A percentile compares a stretch with the other conserved stretches of the same genome.
phyloP scores from a whole-genome alignment of 441 rosid genomes.

The Gossypium schwendimanii region DNA sequence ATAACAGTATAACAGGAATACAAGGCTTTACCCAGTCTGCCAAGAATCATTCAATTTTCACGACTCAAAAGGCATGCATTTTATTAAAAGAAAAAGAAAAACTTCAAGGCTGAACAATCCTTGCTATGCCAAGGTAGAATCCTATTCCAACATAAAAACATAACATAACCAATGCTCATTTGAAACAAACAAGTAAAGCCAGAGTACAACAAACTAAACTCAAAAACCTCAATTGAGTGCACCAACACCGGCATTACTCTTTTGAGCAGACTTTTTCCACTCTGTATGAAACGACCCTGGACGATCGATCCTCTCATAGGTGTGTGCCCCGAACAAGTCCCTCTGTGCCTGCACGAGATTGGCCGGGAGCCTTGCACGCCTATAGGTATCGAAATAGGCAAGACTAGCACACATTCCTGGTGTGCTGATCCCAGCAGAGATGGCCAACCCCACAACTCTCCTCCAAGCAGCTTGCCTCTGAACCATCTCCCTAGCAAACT shows the following conservation, averaged over 20 bases:
- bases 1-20: background rate
- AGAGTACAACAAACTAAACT: background rate
- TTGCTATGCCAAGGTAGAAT: slow-evolving; percentile 35
- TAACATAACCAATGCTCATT: slow-evolving; percentile 18
- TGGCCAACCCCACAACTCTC: slow-evolving; percentile 81
- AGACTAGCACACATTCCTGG: slow-evolving; percentile 97
- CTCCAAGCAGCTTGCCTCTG: slow-evolving; percentile 98
- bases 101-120: slow-evolving; percentile 22
- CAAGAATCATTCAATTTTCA: background rate
- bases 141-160: slow-evolving; percentile 21
- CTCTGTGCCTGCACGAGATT: slow-evolving; percentile 98
- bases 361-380: slow-evolving; percentile 80
- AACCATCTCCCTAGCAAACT: slow-evolving; percentile 90
- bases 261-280: slow-evolving; percentile 76
- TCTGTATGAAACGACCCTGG: slow-evolving; percentile 76
- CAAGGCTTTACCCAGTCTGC: background rate
- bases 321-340: slow-evolving; percentile 93
- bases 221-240: slow-evolving; percentile 38
- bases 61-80: slow-evolving; percentile 38
- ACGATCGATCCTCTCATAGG: slow-evolving; percentile 80
- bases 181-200: slow-evolving; percentile 17
- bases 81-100: slow-evolving; percentile 41
- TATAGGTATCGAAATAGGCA: slow-evolving; percentile 86
- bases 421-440: slow-evolving; percentile 80
- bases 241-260: slow-evolving; percentile 39